Percentiles rank a stretch among this genome's conserved stretches.
Evolutionary conservation across 2,329 filamentous ascomycete species (phyloP).

Genomic region (Fusarium tuaranense): DNA sequence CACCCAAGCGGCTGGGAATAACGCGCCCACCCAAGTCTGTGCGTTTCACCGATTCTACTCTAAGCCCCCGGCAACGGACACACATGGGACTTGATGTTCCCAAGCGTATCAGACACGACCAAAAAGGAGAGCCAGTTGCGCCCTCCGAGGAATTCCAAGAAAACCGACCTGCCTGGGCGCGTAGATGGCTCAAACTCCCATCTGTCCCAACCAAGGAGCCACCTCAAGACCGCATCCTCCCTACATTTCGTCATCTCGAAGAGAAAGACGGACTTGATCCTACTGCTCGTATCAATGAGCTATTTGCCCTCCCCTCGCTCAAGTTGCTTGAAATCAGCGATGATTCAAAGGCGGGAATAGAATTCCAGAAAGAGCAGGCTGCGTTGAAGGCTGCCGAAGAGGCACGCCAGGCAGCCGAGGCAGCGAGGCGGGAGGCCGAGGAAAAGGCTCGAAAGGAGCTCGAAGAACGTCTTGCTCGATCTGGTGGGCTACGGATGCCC

Average conservation of each 20-base stretch:
- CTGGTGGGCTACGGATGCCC: conserved; percentile 48
- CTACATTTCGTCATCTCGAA: conserved; percentile 14
- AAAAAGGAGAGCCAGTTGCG: conserved; percentile 3
- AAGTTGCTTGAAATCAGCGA: conserved; percentile 45
- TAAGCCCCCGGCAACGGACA: conserved; percentile 42
- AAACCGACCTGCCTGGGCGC: conserved; percentile 26
- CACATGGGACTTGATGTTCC: conserved; percentile 44
- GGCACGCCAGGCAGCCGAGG: conserved; percentile 42
- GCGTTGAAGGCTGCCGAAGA: conserved; percentile 43
- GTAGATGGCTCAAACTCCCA: conserved; percentile 21
- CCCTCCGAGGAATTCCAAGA: conserved; percentile 20
- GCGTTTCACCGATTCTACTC: conserved; percentile 46
- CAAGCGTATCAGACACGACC: conserved; percentile 16
- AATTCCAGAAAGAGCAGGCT: conserved; percentile 39
- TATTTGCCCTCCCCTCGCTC: conserved; percentile 44
- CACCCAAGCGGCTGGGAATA: conserved; percentile 44
- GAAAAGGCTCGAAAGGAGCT: conserved; percentile 40
- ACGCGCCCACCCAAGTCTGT: conserved; percentile 44
- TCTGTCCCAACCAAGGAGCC: conserved; percentile 3
- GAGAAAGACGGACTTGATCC: conserved; percentile 25
- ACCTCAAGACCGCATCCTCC: conserved; percentile 1
- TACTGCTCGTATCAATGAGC: conserved; percentile 38
- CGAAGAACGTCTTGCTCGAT: conserved; percentile 45
- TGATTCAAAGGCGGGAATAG: conserved; percentile 43
- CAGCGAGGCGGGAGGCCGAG: conserved; percentile 37